Evolutionary conservation across 108 stramenopile species (phyloP).

Genomic region (Parietichytrium sp.): DNA sequence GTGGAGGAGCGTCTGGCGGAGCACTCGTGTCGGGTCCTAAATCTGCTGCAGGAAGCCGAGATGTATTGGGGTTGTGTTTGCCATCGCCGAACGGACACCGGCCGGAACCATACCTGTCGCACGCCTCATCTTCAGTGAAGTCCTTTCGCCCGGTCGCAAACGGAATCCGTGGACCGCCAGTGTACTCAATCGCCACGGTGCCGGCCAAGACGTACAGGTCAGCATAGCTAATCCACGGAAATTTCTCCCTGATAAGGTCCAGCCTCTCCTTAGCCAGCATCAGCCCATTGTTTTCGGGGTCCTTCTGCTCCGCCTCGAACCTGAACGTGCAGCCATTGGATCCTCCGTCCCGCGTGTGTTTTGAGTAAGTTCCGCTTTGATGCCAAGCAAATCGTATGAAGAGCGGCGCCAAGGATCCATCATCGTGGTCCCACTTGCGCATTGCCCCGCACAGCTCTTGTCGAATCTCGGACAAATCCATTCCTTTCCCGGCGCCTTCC

Average conservation of each 20-base stretch:
- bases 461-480: neutral
- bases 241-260: slow-evolving; percentile 81
- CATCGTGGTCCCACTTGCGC: neutral
- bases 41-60: slow-evolving; percentile 83
- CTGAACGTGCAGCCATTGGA: neutral
- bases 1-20: neutral
- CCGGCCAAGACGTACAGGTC: slow-evolving; percentile 92
- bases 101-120: slow-evolving; percentile 51
- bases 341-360: neutral
- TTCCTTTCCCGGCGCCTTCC: neutral
- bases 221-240: slow-evolving; percentile 80
- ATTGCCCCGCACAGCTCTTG: neutral
- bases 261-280: slow-evolving; percentile 68
- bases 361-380: neutral
- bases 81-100: slow-evolving; percentile 16
- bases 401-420: slow-evolving; percentile 18
- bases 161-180: slow-evolving; percentile 77
- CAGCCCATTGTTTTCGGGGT: slow-evolving; percentile 86
- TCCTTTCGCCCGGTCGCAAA: slow-evolving; percentile 72
- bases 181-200: slow-evolving; percentile 67
- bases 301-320: neutral
- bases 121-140: slow-evolving; percentile 60
- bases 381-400: slow-evolving; percentile 31
- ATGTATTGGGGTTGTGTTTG: slow-evolving; percentile 38
- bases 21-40: slow-evolving; percentile 59